Evolutionary conservation across 208 protist species (phyloP), one percentile per base, ranked within the genome.

Genomic region (Leishmania tropica): DNA sequence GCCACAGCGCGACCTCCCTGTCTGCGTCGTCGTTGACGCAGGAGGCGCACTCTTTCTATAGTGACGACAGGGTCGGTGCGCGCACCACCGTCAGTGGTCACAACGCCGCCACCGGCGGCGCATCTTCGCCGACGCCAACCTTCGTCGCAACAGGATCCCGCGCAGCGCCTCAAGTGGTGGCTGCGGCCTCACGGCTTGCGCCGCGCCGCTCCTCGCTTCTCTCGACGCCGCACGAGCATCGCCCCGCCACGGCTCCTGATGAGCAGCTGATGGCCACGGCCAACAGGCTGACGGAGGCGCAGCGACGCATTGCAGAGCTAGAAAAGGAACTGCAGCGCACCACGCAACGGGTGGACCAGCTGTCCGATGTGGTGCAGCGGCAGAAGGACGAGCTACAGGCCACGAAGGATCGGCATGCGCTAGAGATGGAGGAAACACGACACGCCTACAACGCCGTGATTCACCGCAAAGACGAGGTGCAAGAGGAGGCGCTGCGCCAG

Each of bases 401-500:
- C 19, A 70, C 74, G 31, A 82, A 87, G 79, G 87, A 88, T 28
- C 79, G 79, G 24, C 88, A 92, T 62, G 42, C 76, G 48, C 70
- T 93, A 62, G 90, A 94, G 80, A 35, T 91, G 53, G 87, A 85
- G 58, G 89, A 92, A 31, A 56, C 83, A 45, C 83, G 87, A 48
- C 86, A 88, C 62, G 84, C 77, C 54, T 88, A 94, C 80, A 85
- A 88, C 17, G 76, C 85, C 10, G 85, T 85, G 21, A 54, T 95
- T 47, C 79, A 75, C 6, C 82, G 84, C 40, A 90, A 90, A 53
- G 85, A 89, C 62, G 86, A 88, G n/a, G 78, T 86, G 64, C 88
- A 94, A 73, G 89, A 92, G 51, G 86, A 90, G 78, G 81, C 87
- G 21, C 77, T 96, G 70, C 79, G 81, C 40, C 83, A 93, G 74